These are phyloP conservation scores for Eutrema salsugineum DNA, from an alignment of 441 rosid genomes.

Conservation along the genomic window DNA sequence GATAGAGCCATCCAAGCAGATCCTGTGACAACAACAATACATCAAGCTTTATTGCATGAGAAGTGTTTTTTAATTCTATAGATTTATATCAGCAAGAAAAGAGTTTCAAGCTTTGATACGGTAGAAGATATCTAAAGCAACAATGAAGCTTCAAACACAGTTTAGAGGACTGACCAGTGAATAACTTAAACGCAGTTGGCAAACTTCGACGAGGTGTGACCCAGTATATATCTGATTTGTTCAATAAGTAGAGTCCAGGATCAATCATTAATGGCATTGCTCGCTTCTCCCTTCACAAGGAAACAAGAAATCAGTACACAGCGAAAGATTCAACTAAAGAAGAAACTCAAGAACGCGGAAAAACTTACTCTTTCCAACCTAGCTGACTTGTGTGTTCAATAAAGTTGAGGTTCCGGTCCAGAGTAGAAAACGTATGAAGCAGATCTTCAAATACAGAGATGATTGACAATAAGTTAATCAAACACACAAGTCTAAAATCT, in stretches of 20 bases:
- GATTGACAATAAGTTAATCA: slow-evolving; percentile 1
- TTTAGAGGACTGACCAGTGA: slow-evolving; percentile 64
- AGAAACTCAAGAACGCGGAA: neutral
- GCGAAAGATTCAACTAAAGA: neutral
- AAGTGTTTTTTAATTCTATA: neutral
- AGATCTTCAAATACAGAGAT: slow-evolving; percentile 64
- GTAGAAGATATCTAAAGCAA: neutral
- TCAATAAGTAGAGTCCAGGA: slow-evolving; percentile 77
- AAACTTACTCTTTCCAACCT: slow-evolving; percentile 89
- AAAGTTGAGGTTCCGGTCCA: slow-evolving; percentile 80
- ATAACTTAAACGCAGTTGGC: slow-evolving; percentile 86
- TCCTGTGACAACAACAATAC: slow-evolving; percentile 46
- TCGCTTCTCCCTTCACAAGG: slow-evolving; percentile 69
- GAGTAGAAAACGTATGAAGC: slow-evolving; percentile 57
- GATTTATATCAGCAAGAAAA: neutral
- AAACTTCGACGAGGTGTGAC: slow-evolving; percentile 72
- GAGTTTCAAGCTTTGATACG: neutral
- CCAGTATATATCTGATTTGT: slow-evolving; percentile 72
- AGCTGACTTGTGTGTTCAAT: slow-evolving; percentile 80
- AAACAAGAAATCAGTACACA: slow-evolving; percentile 22
- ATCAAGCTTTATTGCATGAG: neutral
- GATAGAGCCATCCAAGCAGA: slow-evolving; percentile 98
- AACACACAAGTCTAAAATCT: neutral
- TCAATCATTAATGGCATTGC: slow-evolving; percentile 95
- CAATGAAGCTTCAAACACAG: neutral